Evolutionary conservation across 192 early-diverging fungal genomes (phyloP).

Genomic region (Jimgerdemannia lactiflua): DNA sequence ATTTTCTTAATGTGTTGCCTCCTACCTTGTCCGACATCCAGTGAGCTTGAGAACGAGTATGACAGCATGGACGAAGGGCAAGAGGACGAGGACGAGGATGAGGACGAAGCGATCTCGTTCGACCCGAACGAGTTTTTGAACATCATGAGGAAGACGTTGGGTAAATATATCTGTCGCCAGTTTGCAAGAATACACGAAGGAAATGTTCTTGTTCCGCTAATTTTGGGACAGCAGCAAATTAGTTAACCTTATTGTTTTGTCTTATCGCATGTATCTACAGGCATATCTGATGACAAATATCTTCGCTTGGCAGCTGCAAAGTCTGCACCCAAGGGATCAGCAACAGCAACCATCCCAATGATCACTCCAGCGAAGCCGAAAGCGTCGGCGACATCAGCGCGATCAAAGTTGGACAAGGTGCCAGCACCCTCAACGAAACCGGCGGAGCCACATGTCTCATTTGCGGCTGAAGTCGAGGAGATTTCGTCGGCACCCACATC

Average conservation of each 20-base stretch:
- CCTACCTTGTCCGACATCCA: no score
- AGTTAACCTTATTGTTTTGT: neutral
- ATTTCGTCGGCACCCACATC: conserved; percentile 13
- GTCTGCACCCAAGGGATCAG: neutral
- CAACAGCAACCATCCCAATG: neutral
- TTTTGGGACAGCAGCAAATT: no score
- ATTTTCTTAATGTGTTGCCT: no score
- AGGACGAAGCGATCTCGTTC: neutral
- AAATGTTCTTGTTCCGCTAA: no score
- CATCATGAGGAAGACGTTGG: no score
- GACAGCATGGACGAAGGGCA: neutral
- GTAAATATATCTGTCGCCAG: no score
- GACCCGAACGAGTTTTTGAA: no score
- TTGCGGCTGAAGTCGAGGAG: conserved; percentile 17
- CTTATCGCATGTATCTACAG: neutral
- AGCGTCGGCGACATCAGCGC: no score
- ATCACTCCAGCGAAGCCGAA: no score
- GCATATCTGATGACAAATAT: neutral
- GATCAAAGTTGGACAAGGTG: neutral
- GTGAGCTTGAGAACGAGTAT: no score
- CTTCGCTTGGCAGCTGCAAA: neutral
- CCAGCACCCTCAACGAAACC: neutral
- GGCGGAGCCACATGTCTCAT: neutral
- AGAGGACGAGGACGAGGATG: conserved; percentile 24
- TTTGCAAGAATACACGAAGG: no score